Base-by-base conservation (phyloP, 192 early-diverging fungal species). In the Piromyces finnis region DNA sequence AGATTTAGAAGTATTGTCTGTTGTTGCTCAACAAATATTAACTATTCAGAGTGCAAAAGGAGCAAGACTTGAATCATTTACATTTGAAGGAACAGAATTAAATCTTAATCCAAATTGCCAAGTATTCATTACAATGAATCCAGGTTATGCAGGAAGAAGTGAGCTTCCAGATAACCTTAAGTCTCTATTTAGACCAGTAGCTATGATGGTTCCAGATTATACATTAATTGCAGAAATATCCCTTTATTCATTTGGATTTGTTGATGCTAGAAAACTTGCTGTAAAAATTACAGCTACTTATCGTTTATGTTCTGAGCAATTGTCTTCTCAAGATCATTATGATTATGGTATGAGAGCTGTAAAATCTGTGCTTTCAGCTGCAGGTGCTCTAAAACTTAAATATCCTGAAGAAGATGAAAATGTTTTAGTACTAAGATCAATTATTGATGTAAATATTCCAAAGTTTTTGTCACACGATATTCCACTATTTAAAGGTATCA, bases 121-220 rank as follows among this genome's bases (percentile, higher is more conserved):
- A 79, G 85, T 81, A 77, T 90, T 90, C 78, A 90, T 90, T 78
- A 90, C 89, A n/a, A 90, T 90, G 89, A 90, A 90, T 86, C 89
- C 89, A 27, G 89, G 89, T 30, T 90, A 90, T 82, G 89, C 89
- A 2, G 89, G 89, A 30, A 79, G 89, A 77, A 86, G 85, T 79
- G 89, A 90, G 78, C 84, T 90, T n/a, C 89, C 89, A 11, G 89
- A 90, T 80, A 90, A 90, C 79, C 82, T 90, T 82, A 90, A 90
- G 77, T 87, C 88, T n/a, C 82, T 89, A 12, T 89, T 89, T 84
- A 29, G 88, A 84, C 85, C 79, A 18, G 83, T 84, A 16, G 79
- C 77, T 27, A 82, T 85, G 81, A 84, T 85, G 88, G 88, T 90
- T 13, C 89, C 89, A 13, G 89, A 90, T 78, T 90, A 90, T 82